Percentiles rank a stretch among this genome's conserved stretches.
These are phyloP conservation scores for Psilocybe cyanescens DNA, from an alignment of 768 basidiomycete genomes.

Conservation along the genomic window DNA sequence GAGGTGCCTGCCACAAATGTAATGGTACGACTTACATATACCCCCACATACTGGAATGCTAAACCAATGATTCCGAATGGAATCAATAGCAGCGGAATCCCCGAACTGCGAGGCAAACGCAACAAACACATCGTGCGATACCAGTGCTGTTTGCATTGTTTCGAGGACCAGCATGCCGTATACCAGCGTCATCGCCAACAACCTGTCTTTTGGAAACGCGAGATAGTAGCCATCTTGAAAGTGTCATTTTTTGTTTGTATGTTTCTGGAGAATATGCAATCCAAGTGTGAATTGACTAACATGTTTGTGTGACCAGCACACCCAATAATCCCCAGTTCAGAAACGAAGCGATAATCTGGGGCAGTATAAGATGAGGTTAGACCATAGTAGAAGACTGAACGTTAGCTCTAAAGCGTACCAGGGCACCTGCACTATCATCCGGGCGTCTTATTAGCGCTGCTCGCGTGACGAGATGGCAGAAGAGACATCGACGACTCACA, in stretches of 20 bases:
- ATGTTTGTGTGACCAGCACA: constrained; percentile 24
- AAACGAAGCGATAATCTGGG: constrained; percentile 23
- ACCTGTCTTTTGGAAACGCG: constrained; percentile 33
- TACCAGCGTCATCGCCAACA: constrained; percentile 26
- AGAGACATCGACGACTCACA: constrained; percentile 10
- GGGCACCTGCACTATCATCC: constrained; percentile 21
- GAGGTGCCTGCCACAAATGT: too few relatives aligned
- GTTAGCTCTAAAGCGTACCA: constrained; percentile 18
- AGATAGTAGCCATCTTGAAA: constrained; percentile 31
- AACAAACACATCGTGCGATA: constrained; percentile 27
- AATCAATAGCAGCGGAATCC: constrained; percentile 15
- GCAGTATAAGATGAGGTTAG: neutral
- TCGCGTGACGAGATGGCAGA: neutral
- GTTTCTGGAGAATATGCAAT: neutral
- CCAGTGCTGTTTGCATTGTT: constrained; percentile 26
- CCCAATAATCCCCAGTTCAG: constrained; percentile 32
- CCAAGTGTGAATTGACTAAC: constrained; percentile 4
- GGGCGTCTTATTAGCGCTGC: neutral
- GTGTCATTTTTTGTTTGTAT: neutral
- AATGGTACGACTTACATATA: constrained; percentile 23
- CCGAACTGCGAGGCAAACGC: constrained; percentile 22
- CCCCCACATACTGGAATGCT: constrained; percentile 33
- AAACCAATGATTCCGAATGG: constrained; percentile 26
- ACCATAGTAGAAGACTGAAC: too few relatives aligned
- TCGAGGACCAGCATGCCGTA: constrained; percentile 28